phyloP scores from a whole-genome alignment of 371 early-diverging fungal species.

The Actinomortierella ambigua region DNA sequence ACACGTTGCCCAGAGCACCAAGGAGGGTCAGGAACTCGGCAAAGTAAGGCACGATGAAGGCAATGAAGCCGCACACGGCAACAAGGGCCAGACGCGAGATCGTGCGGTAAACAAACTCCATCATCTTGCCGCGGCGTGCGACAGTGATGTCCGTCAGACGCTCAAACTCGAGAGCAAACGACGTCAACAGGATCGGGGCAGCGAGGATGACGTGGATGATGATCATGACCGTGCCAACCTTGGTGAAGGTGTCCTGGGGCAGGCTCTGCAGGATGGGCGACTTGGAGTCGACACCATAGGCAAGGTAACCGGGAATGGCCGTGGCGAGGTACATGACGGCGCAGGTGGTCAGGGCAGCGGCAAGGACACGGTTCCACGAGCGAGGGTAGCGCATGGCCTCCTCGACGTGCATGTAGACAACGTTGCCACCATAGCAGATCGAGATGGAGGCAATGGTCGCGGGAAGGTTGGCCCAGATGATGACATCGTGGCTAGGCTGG shows the following conservation, averaged over 20 bases:
- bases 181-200: constrained; percentile 77
- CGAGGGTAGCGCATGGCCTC: constrained; percentile 61
- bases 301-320: constrained; percentile 81
- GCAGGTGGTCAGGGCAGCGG: constrained; percentile 74
- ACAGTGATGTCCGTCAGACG: constrained; percentile 63
- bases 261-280: constrained; percentile 77
- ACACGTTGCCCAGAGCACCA: constrained; percentile 77
- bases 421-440: constrained; percentile 83
- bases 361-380: constrained; percentile 73
- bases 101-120: constrained; percentile 59
- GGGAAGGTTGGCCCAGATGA: constrained; percentile 61
- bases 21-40: constrained; percentile 75
- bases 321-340: constrained; percentile 75
- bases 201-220: constrained; percentile 82
- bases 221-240: constrained; percentile 71
- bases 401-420: constrained; percentile 64
- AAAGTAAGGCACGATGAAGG: constrained; percentile 77
- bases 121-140: constrained; percentile 52
- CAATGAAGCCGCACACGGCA: constrained; percentile 57
- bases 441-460: constrained; percentile 67
- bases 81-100: constrained; percentile 57
- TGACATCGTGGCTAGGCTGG: constrained; percentile 47
- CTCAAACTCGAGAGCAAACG: constrained; percentile 76
- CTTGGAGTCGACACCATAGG: constrained; percentile 69
- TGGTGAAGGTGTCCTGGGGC: constrained; percentile 65